These are phyloP conservation scores for Neonectria ditissima DNA, from an alignment of 2,329 filamentous ascomycete species.

Conservation along the genomic window DNA sequence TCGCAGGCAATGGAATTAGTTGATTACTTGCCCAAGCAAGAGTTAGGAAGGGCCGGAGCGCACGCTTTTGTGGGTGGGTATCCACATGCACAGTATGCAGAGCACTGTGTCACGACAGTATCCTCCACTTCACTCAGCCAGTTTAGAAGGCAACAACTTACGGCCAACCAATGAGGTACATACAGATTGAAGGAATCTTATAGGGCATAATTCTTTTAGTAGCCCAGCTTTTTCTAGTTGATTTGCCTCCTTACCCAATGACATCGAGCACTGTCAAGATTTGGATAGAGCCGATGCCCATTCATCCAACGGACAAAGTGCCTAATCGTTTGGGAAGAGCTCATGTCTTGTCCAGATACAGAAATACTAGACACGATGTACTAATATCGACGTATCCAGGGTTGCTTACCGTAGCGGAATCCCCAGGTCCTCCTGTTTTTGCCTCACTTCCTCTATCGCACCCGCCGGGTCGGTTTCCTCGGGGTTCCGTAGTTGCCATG, in stretches of 20 bases:
- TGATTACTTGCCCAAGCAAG: not conserved
- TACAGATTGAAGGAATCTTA: too few relatives aligned
- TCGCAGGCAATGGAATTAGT: too few relatives aligned
- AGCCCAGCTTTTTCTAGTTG: not conserved
- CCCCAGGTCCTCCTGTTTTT: slow-evolving; percentile 64
- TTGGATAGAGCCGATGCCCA: not conserved
- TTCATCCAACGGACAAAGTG: not conserved
- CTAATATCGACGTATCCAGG: not conserved
- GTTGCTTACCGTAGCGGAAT: slow-evolving; percentile 44
- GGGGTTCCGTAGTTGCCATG: slow-evolving; percentile 90
- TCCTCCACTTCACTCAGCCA: not conserved
- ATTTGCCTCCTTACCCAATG: not conserved
- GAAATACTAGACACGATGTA: not conserved
- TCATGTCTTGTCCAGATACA: not conserved
- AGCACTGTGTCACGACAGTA: not conserved
- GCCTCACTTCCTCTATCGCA: slow-evolving; percentile 70
- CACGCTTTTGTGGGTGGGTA: not conserved
- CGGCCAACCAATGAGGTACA: too few relatives aligned
- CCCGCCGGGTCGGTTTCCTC: slow-evolving; percentile 67
- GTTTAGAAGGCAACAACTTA: too few relatives aligned
- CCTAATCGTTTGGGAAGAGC: too few relatives aligned
- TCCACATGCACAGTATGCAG: not conserved
- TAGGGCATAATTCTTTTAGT: not conserved
- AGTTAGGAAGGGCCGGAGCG: not conserved
- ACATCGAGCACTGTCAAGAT: not conserved